Conservation (phyloP, 805 yeast species). For the Candida germanica region DNA sequence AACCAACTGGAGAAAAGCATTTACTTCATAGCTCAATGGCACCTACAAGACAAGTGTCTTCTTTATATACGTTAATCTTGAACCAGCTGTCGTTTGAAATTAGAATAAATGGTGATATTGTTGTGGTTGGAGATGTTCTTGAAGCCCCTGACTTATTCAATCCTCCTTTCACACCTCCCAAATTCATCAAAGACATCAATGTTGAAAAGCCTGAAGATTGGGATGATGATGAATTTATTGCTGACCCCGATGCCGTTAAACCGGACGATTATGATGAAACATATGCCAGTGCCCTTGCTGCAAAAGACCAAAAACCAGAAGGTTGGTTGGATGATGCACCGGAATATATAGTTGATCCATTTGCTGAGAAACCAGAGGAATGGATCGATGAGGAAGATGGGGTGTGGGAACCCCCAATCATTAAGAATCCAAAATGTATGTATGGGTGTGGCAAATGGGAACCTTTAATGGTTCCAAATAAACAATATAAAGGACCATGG, state of each 20-base stretch:
- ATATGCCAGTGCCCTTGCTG: slow-evolving; percentile 54
- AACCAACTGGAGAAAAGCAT: slow-evolving; percentile 67
- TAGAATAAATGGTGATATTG: slow-evolving; percentile 76
- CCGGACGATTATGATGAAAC: slow-evolving; percentile 86
- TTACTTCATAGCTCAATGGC: slow-evolving; percentile 67
- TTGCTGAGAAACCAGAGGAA: slow-evolving; percentile 61
- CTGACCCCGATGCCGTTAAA: slow-evolving; percentile 59
- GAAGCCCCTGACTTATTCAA: slow-evolving; percentile 47
- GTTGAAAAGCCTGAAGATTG: slow-evolving; percentile 75
- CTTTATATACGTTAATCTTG: slow-evolving; percentile 75
- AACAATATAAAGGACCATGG: slow-evolving; percentile 79
- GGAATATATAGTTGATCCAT: slow-evolving; percentile 63
- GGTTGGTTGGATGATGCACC: slow-evolving; percentile 74
- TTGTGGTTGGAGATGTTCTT: slow-evolving; percentile 64
- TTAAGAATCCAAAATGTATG: slow-evolving; percentile 71
- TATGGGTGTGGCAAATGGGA: slow-evolving; percentile 84
- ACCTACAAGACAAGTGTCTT: slow-evolving; percentile 51
- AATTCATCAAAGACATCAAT: slow-evolving; percentile 50
- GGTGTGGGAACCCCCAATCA: slow-evolving; percentile 69
- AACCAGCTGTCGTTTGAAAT: slow-evolving; percentile 71
- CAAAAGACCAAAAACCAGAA: slow-evolving; percentile 61
- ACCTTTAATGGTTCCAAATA: slow-evolving; percentile 64
- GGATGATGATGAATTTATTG: slow-evolving; percentile 67
- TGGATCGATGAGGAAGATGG: slow-evolving; percentile 95
- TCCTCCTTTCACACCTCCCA: slow-evolving; percentile 72